Conservation (phyloP, 2,329 filamentous ascomycete species). For the Rhexocercosporidium sp. region DNA sequence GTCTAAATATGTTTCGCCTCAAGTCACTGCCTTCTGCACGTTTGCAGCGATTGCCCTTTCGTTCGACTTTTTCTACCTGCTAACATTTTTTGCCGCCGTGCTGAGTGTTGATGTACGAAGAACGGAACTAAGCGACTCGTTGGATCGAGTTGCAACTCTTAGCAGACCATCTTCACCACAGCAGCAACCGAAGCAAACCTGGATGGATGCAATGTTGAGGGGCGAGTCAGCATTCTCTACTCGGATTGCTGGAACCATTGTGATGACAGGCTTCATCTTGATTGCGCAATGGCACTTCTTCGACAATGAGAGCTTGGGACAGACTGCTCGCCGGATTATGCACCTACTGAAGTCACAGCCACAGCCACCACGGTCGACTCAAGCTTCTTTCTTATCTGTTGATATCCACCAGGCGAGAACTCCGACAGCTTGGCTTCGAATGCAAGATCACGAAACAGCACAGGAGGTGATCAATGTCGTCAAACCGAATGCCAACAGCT, state of each 20-base stretch:
- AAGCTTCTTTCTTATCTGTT: conserved; percentile 53
- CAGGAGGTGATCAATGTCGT: conserved; percentile 77
- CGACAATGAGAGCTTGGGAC: conserved; percentile 57
- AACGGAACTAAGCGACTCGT: conserved; percentile 75
- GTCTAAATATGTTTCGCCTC: conserved; percentile 70
- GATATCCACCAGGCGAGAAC: conserved; percentile 76
- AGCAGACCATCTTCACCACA: conserved; percentile 37
- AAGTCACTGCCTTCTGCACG: conserved; percentile 75
- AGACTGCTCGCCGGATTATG: conserved; percentile 45
- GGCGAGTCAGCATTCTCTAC: conserved; percentile 73
- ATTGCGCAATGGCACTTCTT: conserved; percentile 82
- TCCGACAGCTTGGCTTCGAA: conserved; percentile 75
- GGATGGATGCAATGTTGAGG: conserved; percentile 65
- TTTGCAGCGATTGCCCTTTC: conserved; percentile 77
- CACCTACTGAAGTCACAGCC: conserved; percentile 29
- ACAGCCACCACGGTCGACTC: conserved; percentile 23
- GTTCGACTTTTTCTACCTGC: conserved; percentile 78
- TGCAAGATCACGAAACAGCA: conserved; percentile 81
- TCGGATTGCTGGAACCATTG: conserved; percentile 74
- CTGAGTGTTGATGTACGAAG: conserved; percentile 79
- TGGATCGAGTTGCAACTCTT: conserved; percentile 57
- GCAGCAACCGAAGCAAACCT: conserved; percentile 49
- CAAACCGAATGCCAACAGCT: conserved; percentile 73
- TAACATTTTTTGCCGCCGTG: conserved; percentile 81
- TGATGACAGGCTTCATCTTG: conserved; percentile 74